Evolutionary conservation across 139 green algal species (phyloP).

Genomic region (Coelastrella sp.): DNA sequence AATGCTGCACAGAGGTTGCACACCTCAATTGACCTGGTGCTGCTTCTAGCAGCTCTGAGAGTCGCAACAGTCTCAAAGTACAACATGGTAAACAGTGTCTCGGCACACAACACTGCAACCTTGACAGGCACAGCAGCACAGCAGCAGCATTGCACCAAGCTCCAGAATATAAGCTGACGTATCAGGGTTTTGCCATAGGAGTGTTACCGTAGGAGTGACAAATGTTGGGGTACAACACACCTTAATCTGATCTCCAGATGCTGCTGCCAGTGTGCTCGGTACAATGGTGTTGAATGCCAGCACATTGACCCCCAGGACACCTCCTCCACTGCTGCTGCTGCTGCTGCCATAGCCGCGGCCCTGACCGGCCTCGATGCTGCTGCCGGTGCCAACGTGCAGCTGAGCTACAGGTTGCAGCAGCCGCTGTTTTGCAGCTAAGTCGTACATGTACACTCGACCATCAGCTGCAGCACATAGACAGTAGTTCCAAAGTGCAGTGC

Average conservation of each 20-base stretch:
- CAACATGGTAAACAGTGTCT: no score
- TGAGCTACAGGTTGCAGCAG: not conserved
- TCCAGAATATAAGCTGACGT: not conserved
- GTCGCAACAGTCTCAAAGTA: no score
- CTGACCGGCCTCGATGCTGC: no score
- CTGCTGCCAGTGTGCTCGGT: conserved; percentile 64
- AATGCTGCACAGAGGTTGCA: no score
- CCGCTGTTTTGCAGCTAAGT: conserved; percentile 55
- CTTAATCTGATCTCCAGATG: conserved; percentile 32
- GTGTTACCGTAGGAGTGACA: not conserved
- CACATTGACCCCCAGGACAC: conserved; percentile 49
- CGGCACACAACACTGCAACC: no score
- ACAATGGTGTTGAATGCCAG: conserved; percentile 67
- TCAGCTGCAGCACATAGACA: conserved; percentile 49
- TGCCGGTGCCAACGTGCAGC: conserved; percentile 11
- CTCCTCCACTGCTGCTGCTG: not conserved
- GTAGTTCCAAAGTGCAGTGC: not conserved
- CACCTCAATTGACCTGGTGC: no score
- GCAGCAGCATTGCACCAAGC: not conserved
- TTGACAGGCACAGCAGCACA: no score
- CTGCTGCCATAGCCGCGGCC: not conserved
- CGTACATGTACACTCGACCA: conserved; percentile 76
- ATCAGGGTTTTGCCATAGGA: not conserved
- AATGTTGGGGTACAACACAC: not conserved
- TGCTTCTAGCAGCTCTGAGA: no score